Percentiles rank a stretch among this genome's conserved stretches.
phyloP scores from a whole-genome alignment of 2,329 filamentous ascomycete genomes.

The Lizonia empirigonia region DNA sequence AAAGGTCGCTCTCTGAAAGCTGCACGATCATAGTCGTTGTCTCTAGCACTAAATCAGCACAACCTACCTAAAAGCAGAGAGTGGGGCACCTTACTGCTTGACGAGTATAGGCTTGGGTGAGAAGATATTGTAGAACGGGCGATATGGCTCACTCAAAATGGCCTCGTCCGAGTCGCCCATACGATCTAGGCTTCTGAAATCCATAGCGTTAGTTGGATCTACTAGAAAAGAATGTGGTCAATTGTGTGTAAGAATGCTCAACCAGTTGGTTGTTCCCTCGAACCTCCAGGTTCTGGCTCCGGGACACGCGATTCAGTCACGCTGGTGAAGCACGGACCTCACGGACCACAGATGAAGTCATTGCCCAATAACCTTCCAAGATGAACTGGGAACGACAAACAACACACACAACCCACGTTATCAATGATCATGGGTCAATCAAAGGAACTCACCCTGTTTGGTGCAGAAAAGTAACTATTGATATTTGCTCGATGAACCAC shows the following conservation, averaged over 20 bases:
- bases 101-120: constrained; percentile 55
- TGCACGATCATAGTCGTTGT: constrained; percentile 49
- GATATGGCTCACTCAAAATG: constrained; percentile 50
- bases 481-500: background rate
- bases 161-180: constrained; percentile 40
- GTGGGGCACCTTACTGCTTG: constrained; percentile 44
- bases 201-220: constrained; percentile 29
- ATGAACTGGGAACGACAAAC: background rate
- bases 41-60: constrained; percentile 29
- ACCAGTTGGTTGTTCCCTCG: background rate
- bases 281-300: no score
- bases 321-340: constrained; percentile 14
- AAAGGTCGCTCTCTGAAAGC: constrained; percentile 67
- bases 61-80: background rate
- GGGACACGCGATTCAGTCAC: constrained; percentile 15
- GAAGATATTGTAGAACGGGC: constrained; percentile 59
- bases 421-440: constrained; percentile 23
- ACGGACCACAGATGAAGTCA: constrained; percentile 12
- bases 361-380: constrained; percentile 2
- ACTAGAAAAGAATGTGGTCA: background rate
- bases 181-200: constrained; percentile 36
- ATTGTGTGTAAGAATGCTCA: background rate
- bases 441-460: constrained; percentile 35
- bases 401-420: constrained; percentile 4
- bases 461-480: constrained; percentile 36